Evolutionary conservation across 2,329 filamentous ascomycete genomes (phyloP), one percentile per base, ranked within the genome.

Genomic region (Diaporthe batatas): DNA sequence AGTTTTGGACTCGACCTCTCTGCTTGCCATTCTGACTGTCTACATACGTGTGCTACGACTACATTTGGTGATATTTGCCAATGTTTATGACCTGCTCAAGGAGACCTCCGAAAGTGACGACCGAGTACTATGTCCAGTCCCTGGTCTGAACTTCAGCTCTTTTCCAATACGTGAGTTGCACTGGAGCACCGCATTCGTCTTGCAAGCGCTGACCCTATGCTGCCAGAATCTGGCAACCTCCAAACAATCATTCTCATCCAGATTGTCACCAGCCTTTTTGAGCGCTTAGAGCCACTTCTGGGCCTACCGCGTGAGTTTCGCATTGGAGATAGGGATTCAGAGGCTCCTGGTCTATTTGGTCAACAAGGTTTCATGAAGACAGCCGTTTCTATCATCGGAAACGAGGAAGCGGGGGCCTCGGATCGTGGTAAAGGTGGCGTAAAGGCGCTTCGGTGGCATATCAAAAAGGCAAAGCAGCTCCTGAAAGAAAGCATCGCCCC

Each of bases 181-280:
- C 39, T 18, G 12, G 12, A 1, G 6, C 16, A 44, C 14, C 39
- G 2, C 39, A 18, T 44, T 18, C 39, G 39, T 5, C 16, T 14
- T 5, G 14, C 39, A 44, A 44, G 14, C 6, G 39, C 39, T 44
- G 39, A 44, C 39, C 39, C 3, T 44, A 12, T 18, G 3, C 42
- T 49, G n/a, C 3, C 14, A n/a, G 39, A 36, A n/a, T 64, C 59
- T 7, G 59, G 59, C 16, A 64, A 64, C 18, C n/a, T 49, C 1
- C 59, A 49, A 2, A 64, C 11, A 25, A 21, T 39, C 4, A 64
- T 64, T 29, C 59, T 49, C 16, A 49, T 64, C 18, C 39, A 64
- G 42, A 49, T 64, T 16, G 29, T 64, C 4, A 49, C 59, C 6
- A 64, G 59, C 11, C 25, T 49, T 47, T 64, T 64, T 29, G 58